Conservation (phyloP, 352 stramenopile genomes). For the Plasmopara muralis region DNA sequence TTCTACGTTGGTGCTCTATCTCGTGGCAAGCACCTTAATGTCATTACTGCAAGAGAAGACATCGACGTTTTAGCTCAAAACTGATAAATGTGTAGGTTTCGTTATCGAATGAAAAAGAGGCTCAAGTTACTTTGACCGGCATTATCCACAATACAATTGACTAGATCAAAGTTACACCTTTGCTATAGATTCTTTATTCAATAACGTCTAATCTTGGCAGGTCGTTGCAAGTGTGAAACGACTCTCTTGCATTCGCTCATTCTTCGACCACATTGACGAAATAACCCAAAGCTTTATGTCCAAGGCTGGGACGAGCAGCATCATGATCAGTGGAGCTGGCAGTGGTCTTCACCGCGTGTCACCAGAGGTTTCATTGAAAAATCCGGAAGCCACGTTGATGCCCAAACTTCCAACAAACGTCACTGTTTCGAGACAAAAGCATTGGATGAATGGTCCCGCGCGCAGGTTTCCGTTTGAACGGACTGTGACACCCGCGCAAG, state of each 20-base stretch:
- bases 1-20: no score
- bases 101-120: no score
- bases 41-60: no score
- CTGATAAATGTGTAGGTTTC: no score
- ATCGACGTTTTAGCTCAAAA: no score
- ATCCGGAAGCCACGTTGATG: conserved; percentile 46
- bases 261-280: conserved; percentile 5
- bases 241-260: conserved; percentile 5
- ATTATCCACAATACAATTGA: no score
- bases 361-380: conserved; percentile 64
- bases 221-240: conserved; percentile 10
- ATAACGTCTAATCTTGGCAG: conserved; percentile 6
- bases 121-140: no score
- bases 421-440: conserved; percentile 25
- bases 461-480: conserved; percentile 18
- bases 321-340: conserved; percentile 18
- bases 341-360: conserved; percentile 54
- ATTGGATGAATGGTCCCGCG: conserved; percentile 2
- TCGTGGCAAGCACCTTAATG: no score
- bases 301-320: not conserved
- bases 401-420: conserved; percentile 51
- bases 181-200: not conserved
- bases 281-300: not conserved
- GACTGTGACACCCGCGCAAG: conserved; percentile 25
- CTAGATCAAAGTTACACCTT: no score